These are phyloP conservation scores for Lomentospora prolificans DNA, from an alignment of 2,329 filamentous ascomycete species.

Conservation along the genomic window DNA sequence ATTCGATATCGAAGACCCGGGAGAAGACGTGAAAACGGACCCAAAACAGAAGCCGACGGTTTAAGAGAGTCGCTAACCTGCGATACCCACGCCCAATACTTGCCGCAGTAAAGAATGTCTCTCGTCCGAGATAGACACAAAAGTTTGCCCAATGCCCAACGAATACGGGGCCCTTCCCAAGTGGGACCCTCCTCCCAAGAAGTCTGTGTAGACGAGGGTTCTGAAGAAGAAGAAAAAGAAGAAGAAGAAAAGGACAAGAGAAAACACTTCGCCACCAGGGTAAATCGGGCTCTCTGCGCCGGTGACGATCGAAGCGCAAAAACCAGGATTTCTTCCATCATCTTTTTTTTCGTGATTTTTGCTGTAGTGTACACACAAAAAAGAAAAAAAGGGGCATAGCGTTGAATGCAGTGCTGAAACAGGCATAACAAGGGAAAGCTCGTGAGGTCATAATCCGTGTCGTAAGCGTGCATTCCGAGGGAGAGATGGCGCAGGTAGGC, in stretches of 20 bases:
- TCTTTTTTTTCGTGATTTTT: neutral
- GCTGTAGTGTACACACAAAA: slow-evolving; percentile 8
- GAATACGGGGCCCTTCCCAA: neutral
- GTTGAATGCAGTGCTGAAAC: slow-evolving; percentile 5
- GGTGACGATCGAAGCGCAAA: neutral
- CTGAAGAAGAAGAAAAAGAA: slow-evolving; percentile 8
- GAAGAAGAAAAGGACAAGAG: slow-evolving; percentile 11
- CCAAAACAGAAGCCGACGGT: neutral
- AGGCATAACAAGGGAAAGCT: slow-evolving; percentile 5
- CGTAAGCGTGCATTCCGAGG: slow-evolving; percentile 9
- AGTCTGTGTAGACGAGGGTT: neutral
- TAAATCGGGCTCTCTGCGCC: neutral
- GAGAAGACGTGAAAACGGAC: neutral
- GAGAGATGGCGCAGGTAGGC: neutral
- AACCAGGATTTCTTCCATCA: neutral
- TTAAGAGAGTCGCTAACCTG: neutral
- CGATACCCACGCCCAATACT: neutral
- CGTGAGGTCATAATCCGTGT: slow-evolving; percentile 9
- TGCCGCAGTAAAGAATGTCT: neutral
- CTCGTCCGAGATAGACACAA: neutral
- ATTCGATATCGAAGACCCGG: neutral
- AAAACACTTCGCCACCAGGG: neutral
- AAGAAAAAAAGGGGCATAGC: slow-evolving; percentile 1
- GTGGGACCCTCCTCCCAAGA: neutral
- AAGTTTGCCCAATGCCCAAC: neutral